Percentiles rank a stretch among this genome's conserved stretches.
Evolutionary conservation across 352 stramenopile species (phyloP).

Genomic region (Globisporangium megalacanthum): DNA sequence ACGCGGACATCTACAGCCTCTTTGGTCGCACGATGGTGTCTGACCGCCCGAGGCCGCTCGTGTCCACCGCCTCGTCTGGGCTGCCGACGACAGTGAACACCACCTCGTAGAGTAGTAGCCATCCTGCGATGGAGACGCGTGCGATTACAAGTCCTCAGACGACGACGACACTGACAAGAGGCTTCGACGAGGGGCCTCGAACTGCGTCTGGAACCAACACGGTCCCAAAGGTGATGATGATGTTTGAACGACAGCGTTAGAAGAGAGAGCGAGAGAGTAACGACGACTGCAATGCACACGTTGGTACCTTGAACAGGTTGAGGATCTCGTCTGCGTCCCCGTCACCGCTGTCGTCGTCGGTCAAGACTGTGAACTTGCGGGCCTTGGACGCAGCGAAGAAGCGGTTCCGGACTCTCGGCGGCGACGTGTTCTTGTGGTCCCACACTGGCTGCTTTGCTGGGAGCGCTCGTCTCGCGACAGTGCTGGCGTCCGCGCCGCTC

Average conservation of each 20-base stretch:
- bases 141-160: not conserved
- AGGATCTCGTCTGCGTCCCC: slow-evolving; percentile 10
- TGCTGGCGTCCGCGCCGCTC: no score
- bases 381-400: slow-evolving; percentile 14
- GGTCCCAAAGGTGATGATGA: not conserved
- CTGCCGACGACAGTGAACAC: not conserved
- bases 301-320: slow-evolving; percentile 3
- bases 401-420: slow-evolving; percentile 31
- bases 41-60: slow-evolving; percentile 4
- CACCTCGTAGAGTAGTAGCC: slow-evolving; percentile 1
- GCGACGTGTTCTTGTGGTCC: slow-evolving; percentile 23
- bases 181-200: slow-evolving; percentile 24
- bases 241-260: not conserved
- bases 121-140: not conserved
- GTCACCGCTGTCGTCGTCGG: not conserved
- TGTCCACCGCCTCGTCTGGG: not conserved
- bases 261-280: not conserved
- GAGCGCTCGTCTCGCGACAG: not conserved
- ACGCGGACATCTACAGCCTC: slow-evolving; percentile 50
- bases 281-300: not conserved
- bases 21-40: slow-evolving; percentile 68
- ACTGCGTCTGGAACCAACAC: slow-evolving; percentile 3
- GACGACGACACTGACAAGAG: slow-evolving; percentile 10
- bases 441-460: slow-evolving; percentile 16
- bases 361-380: not conserved